Conservation (phyloP, 1,139 yeast genomes). For the Tardiomyces blankii region DNA sequence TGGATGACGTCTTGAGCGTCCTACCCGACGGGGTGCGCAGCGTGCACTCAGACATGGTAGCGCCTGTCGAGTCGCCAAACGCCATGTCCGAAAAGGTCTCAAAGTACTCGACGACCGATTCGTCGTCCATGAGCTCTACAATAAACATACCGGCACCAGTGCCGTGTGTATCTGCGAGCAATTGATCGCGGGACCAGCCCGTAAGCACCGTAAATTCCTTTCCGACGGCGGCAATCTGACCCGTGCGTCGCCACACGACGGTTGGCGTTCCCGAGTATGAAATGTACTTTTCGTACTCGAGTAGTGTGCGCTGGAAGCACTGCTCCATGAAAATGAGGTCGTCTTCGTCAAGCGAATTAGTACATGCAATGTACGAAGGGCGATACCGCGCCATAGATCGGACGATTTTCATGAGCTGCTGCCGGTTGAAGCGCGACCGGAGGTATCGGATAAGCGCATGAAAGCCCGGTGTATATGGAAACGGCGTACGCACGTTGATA, state of each 20-base stretch:
- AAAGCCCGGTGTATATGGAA: slow-evolving; percentile 83
- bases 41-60: slow-evolving; percentile 74
- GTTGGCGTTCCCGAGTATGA: slow-evolving; percentile 88
- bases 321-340: slow-evolving; percentile 94
- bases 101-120: slow-evolving; percentile 78
- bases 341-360: slow-evolving; percentile 76
- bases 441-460: slow-evolving; percentile 71
- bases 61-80: slow-evolving; percentile 81
- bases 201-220: slow-evolving; percentile 83
- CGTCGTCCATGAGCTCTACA: slow-evolving; percentile 83
- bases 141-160: slow-evolving; percentile 44
- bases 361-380: slow-evolving; percentile 88
- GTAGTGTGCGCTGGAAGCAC: slow-evolving; percentile 81
- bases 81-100: slow-evolving; percentile 77
- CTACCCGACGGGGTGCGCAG: slow-evolving; percentile 45
- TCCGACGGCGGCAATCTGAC: slow-evolving; percentile 90
- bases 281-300: slow-evolving; percentile 81
- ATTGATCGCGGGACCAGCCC: slow-evolving; percentile 72
- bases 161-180: slow-evolving; percentile 28
- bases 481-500: slow-evolving; percentile 61
- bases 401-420: slow-evolving; percentile 71
- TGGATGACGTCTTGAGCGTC: slow-evolving; percentile 56
- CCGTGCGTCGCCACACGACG: slow-evolving; percentile 89
- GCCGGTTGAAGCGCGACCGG: slow-evolving; percentile 55
- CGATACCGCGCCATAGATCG: slow-evolving; percentile 82